Evolutionary conservation across 345 rosid species (phyloP).

Genomic region (Salix koriyanagi): DNA sequence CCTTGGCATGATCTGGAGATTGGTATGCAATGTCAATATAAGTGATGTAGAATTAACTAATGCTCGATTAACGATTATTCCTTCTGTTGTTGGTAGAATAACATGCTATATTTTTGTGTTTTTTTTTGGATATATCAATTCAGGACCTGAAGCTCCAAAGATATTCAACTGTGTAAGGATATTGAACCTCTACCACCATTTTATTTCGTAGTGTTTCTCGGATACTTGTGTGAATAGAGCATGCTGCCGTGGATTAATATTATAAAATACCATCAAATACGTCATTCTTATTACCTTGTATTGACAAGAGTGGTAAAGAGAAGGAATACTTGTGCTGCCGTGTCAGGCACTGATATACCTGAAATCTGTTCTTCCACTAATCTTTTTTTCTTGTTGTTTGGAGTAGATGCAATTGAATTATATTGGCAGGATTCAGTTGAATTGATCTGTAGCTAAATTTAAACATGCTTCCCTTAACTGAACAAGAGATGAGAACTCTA

Average conservation of each 20-base stretch:
- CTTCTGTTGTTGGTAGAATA: neutral
- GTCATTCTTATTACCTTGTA: neutral
- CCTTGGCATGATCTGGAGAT: conserved; percentile 99
- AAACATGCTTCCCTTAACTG: too few relatives aligned
- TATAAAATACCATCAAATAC: too few relatives aligned
- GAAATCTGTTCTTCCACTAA: neutral
- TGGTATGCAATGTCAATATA: conserved; percentile 35
- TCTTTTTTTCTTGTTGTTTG: too few relatives aligned
- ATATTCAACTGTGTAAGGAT: conserved; percentile 32
- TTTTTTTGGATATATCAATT: neutral
- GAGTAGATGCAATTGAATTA: too few relatives aligned
- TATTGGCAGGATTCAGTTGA: too few relatives aligned
- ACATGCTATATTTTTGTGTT: neutral
- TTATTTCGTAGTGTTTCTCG: neutral
- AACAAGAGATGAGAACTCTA: too few relatives aligned
- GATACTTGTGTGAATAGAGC: neutral
- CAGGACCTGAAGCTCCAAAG: conserved; percentile 36
- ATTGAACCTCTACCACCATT: neutral
- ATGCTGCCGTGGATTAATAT: too few relatives aligned
- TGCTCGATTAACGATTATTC: neutral
- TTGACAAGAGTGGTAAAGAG: too few relatives aligned
- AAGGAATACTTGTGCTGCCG: neutral
- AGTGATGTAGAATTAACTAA: neutral
- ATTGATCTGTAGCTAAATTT: too few relatives aligned
- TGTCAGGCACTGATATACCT: neutral